A percentile compares a stretch with the other conserved stretches of the same genome.
Conservation (phyloP, 179 eudicot genomes). For the Actinidia chinensis region DNA sequence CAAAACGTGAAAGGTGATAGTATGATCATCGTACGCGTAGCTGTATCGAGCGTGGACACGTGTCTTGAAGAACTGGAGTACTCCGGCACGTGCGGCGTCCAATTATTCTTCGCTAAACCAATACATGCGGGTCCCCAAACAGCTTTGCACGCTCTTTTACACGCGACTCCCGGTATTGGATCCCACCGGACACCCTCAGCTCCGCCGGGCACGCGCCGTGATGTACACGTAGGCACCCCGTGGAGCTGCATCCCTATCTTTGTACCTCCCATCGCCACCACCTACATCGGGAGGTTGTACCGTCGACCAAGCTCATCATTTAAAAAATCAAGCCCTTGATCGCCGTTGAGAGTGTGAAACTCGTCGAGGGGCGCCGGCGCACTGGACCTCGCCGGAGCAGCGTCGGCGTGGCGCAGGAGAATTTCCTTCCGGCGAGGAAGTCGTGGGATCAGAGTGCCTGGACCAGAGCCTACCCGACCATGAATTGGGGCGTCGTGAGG, state of each 20-base stretch:
- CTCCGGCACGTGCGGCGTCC: conserved; percentile 74
- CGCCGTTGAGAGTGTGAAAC: conserved; percentile 9
- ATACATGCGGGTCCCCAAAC: conserved; percentile 71
- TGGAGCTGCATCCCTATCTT: conserved; percentile 65
- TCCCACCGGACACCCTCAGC: conserved; percentile 51
- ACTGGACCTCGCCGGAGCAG: conserved; percentile 64
- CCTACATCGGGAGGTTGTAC: conserved; percentile 7
- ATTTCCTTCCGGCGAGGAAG: conserved; percentile 38
- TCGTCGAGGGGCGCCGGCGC: conserved; percentile 42
- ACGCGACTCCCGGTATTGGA: conserved; percentile 53
- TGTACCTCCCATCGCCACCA: conserved; percentile 16
- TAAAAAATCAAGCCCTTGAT: conserved; percentile 9
- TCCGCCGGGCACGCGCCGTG: conserved; percentile 54
- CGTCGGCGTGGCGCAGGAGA: conserved; percentile 81
- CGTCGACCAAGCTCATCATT: conserved; percentile 5
- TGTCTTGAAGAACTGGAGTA: conserved; percentile 71
- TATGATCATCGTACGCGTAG: conserved; percentile 92
- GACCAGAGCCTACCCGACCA: conserved; percentile 98
- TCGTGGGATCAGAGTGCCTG: conserved; percentile 60
- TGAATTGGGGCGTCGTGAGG: conserved; percentile 45
- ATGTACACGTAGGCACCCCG: conserved; percentile 80
- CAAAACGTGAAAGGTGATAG: conserved; percentile 89
- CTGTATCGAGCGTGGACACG: conserved; percentile 89
- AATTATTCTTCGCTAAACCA: conserved; percentile 72
- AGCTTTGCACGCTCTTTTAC: conserved; percentile 96